Base-by-base conservation (phyloP, 805 yeast genomes). In the Naumovozyma castellii region DNA sequence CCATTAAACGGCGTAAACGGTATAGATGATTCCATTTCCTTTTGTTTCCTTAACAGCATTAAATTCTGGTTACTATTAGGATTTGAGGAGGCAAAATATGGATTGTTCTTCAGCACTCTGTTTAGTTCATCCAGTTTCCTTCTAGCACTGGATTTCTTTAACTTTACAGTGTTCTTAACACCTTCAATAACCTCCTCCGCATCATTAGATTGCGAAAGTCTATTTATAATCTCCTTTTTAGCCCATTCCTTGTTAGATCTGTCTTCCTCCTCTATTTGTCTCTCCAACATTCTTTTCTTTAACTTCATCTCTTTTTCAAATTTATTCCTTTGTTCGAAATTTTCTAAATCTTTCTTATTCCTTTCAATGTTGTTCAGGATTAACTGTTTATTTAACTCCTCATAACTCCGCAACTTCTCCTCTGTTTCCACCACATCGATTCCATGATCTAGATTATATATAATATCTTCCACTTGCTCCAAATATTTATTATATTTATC, bases 1-100 rank as follows among this genome's bases (percentile, higher is more conserved):
- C 97, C 97, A 54, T 80, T 78, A 64, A 90, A 90, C 6, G 97
- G 97, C 9, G 97, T 87, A 59, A 88, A 90, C 14, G 97, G 97
- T 4, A 71, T 65, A 13, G 56, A 48, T 17, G 59, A 64, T 38
- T 57, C 62, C 41, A 50, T 54, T 35, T 57, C 52, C 13, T 29
- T 9, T 12, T 22, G 28, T 22, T 38, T 56, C 51, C 19, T 18
- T 16, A 19, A 27, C 18, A 25, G 14, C 20, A 36, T 32, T 6
- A 33, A 10, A 25, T 37, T 38, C 15, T 37, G 35, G 17, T 33
- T 37, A 20, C 29, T 28, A 19, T 46, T 47, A 20, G 52, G 45
- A 43, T 46, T 54, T 10, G 57, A 53, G 19, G 45, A 49, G n/a
- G 50, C 48, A 38, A 61, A 57, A 47, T 61, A 61, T 42, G 66